A percentile compares a stretch with the other conserved stretches of the same genome.
Evolutionary conservation across 352 stramenopile genomes (phyloP).

Genomic region (Phytophthora sp.): DNA sequence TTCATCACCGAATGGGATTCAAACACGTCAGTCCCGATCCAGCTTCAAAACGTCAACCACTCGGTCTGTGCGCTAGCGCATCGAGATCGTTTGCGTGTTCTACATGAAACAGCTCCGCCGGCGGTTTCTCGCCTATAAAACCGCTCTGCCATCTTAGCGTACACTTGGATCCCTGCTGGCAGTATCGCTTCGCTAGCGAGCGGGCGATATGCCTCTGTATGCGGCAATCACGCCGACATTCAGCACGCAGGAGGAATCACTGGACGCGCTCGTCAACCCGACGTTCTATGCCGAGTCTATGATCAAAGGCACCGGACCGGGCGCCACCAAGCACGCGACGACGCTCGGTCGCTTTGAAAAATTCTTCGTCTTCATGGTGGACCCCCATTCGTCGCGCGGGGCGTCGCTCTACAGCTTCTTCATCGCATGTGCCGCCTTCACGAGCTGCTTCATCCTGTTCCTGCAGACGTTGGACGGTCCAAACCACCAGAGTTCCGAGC

Average conservation of each 20-base stretch:
- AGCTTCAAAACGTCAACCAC: conserved; percentile 18
- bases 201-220: conserved; percentile 55
- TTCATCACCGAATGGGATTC: conserved; percentile 19
- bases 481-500: conserved; percentile 66
- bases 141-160: conserved; percentile 3
- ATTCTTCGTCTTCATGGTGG: conserved; percentile 75
- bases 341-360: conserved; percentile 68
- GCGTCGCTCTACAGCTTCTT: conserved; percentile 77
- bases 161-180: background rate
- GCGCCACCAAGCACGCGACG: conserved; percentile 41
- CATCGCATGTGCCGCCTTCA: conserved; percentile 69
- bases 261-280: conserved; percentile 60
- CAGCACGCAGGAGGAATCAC: conserved; percentile 53
- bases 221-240: conserved; percentile 70
- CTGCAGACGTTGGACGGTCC: conserved; percentile 77
- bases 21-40: too few species aligned
- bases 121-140: conserved; percentile 19
- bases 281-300: conserved; percentile 59
- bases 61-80: too few species aligned
- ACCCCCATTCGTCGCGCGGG: conserved; percentile 67
- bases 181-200: background rate
- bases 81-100: too few species aligned
- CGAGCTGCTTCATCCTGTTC: conserved; percentile 78
- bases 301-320: conserved; percentile 39
- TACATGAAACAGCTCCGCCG: conserved; percentile 16